Percentiles rank a stretch among this genome's conserved stretches.
Conservation (phyloP, 2,329 filamentous ascomycete species). For the Epichloe aotearoae region DNA sequence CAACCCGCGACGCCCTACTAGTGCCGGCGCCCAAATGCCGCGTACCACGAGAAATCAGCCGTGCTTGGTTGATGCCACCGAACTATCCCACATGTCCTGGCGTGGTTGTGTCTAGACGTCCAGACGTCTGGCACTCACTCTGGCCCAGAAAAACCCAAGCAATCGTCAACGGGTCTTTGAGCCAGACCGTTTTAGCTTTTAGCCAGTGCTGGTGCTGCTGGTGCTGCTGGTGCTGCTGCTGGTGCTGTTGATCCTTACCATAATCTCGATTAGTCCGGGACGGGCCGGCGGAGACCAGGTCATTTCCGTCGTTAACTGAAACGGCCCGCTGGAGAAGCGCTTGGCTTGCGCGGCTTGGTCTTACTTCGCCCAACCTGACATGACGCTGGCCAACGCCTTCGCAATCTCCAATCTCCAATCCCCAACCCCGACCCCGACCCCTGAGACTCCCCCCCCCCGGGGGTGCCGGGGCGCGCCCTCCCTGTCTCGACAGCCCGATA, state of each 20-base stretch:
- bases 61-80: too few species aligned
- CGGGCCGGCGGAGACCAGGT: conserved; percentile 2
- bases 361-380: not conserved
- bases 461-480: too few species aligned
- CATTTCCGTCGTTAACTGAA: not conserved
- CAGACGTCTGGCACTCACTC: too few species aligned
- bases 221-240: too few species aligned
- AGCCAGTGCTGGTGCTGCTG: not conserved
- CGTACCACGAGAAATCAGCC: not conserved
- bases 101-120: too few species aligned
- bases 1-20: not conserved
- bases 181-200: not conserved
- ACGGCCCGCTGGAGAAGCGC: not conserved
- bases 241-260: not conserved
- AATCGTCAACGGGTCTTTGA: too few species aligned
- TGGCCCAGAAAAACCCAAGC: too few species aligned
- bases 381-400: not conserved
- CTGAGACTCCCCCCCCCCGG: too few species aligned
- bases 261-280: conserved; percentile 2
- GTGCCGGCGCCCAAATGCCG: not conserved
- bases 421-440: not conserved
- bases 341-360: conserved; percentile 2
- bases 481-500: too few species aligned
- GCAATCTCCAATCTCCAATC: not conserved
- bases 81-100: too few species aligned